These are phyloP conservation scores for Cystobasidiaceae sp. DNA, from an alignment of 1,284 basidiomycete genomes.

Conservation along the genomic window DNA sequence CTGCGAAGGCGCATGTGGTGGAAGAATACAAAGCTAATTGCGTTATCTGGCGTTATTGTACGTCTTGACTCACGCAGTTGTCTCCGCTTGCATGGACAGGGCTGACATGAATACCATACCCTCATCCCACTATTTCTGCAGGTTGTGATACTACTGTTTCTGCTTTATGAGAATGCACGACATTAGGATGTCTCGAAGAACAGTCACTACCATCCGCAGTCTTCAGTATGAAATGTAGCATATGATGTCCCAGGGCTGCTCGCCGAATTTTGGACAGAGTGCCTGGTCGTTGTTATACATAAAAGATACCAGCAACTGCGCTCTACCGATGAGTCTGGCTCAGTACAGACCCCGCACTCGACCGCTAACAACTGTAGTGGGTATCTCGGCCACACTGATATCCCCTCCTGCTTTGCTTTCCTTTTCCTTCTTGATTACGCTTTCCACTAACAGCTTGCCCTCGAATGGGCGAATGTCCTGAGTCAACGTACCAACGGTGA, in stretches of 20 bases:
- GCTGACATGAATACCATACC: background rate
- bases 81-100: background rate
- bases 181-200: background rate
- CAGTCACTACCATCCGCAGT: background rate
- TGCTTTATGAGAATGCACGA: constrained; percentile 5
- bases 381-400: constrained; percentile 31
- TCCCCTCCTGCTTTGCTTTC: constrained; percentile 34
- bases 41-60: constrained; percentile 53
- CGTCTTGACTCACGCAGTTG: background rate
- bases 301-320: background rate
- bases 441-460: constrained; percentile 60
- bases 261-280: background rate
- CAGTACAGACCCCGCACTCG: constrained; percentile 35
- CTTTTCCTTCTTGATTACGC: constrained; percentile 53
- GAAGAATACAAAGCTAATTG: constrained; percentile 76
- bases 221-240: constrained; percentile 13
- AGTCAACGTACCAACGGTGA: constrained; percentile 76
- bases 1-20: constrained; percentile 95
- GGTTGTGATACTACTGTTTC: background rate
- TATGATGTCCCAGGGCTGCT: background rate
- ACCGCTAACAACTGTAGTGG: constrained; percentile 26
- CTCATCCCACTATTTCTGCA: too few species aligned
- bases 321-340: background rate
- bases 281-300: background rate
- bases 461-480: constrained; percentile 62